A percentile compares a stretch with the other conserved stretches of the same genome.
phyloP scores from a whole-genome alignment of 176 grass and related monocot genomes.

The Zizania latifolia region DNA sequence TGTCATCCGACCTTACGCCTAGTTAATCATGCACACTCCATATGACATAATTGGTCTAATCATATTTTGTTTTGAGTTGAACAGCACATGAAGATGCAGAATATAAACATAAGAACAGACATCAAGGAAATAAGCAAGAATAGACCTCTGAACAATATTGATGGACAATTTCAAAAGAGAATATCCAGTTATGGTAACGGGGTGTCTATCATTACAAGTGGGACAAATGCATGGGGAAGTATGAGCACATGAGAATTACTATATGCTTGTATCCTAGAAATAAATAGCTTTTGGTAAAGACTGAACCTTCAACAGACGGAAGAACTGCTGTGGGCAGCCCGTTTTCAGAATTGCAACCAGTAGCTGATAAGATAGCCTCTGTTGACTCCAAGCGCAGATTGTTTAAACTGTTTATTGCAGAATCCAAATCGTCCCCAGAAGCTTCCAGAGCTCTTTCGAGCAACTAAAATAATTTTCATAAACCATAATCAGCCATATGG shows the following conservation, averaged over 20 bases:
- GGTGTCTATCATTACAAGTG: background rate
- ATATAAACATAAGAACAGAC: background rate
- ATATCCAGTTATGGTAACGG: background rate
- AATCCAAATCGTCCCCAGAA: slow-evolving; percentile 82
- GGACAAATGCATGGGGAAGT: background rate
- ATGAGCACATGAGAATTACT: background rate
- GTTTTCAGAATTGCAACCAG: slow-evolving; percentile 36
- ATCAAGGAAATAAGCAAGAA: background rate
- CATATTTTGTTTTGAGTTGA: background rate
- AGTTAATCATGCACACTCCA: background rate
- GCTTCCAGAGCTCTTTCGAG: slow-evolving; percentile 76
- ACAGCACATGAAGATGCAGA: background rate
- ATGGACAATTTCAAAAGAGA: background rate
- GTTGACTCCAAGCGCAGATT: slow-evolving; percentile 53
- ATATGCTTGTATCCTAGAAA: background rate
- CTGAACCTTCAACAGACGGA: slow-evolving; percentile 38
- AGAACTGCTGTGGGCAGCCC: slow-evolving; percentile 12
- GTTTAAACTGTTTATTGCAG: slow-evolving; percentile 74
- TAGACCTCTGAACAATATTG: background rate
- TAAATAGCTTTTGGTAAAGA: background rate
- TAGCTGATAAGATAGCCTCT: slow-evolving; percentile 32
- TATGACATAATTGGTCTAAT: background rate
- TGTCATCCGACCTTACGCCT: background rate
- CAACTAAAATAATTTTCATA: slow-evolving; percentile 48
- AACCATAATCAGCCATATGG: slow-evolving; percentile 4